Evolutionary conservation across 768 basidiomycete genomes (phyloP).

Genomic region (Suillus occidentalis): DNA sequence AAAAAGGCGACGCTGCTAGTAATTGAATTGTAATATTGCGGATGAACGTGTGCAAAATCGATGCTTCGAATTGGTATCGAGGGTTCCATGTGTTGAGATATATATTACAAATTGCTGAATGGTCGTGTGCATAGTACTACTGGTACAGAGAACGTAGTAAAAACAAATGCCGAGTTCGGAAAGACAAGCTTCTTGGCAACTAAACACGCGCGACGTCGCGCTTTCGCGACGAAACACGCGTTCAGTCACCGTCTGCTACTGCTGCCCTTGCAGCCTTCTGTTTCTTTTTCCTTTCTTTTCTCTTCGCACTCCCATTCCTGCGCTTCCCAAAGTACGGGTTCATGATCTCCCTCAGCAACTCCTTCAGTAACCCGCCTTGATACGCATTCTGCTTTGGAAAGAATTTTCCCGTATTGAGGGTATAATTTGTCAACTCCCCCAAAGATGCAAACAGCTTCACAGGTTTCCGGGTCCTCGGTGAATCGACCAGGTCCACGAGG

Average conservation of each 20-base stretch:
- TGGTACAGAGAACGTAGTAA: neutral
- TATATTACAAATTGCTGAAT: neutral
- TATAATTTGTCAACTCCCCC: conserved; percentile 24
- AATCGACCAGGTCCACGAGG: conserved; percentile 32
- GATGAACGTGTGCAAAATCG: neutral
- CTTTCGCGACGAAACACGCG: neutral
- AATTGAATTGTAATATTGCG: neutral
- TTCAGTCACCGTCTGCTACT: neutral
- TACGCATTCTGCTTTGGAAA: conserved; percentile 30
- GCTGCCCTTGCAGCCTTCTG: conserved; percentile 10
- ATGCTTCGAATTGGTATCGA: neutral
- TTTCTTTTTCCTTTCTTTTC: conserved; percentile 17
- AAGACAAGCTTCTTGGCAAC: too few species aligned
- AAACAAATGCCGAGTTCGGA: neutral
- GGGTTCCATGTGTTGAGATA: neutral
- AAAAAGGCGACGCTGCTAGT: too few species aligned
- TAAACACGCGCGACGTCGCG: neutral
- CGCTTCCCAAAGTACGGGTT: conserved; percentile 18
- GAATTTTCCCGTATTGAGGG: conserved; percentile 12
- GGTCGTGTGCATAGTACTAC: neutral
- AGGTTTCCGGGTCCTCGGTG: conserved; percentile 10
- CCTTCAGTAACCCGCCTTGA: conserved; percentile 30
- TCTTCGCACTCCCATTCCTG: conserved; percentile 21
- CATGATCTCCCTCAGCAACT: conserved; percentile 20
- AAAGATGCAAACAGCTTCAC: conserved; percentile 24